Evolutionary conservation across 208 protist species (phyloP).

Genomic region (Crithidia fasciculata): DNA sequence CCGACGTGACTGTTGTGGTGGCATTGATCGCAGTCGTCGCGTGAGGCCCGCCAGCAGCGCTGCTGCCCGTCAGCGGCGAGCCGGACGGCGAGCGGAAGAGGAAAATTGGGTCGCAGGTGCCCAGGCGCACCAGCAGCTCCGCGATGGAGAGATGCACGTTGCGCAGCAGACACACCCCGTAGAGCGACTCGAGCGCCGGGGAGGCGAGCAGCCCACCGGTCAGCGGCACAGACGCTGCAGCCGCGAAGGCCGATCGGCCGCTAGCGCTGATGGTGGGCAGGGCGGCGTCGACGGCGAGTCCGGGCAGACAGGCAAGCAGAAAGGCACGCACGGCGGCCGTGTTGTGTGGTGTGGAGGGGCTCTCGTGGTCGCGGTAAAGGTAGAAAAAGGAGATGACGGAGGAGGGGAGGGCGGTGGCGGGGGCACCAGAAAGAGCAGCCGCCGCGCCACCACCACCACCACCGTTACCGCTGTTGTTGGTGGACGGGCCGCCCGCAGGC

Average conservation of each 20-base stretch:
- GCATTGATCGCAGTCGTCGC: no score
- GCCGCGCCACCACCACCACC: conserved; percentile 1
- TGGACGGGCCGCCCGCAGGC: neutral
- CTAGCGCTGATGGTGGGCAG: conserved; percentile 10
- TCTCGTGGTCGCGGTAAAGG: conserved; percentile 32
- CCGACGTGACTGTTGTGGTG: neutral
- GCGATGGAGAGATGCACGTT: conserved; percentile 64
- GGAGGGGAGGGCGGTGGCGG: conserved; percentile 15
- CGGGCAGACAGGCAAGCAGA: conserved; percentile 31
- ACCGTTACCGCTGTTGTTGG: neutral
- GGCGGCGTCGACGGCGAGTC: conserved; percentile 15
- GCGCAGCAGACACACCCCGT: conserved; percentile 55
- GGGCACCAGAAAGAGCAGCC: neutral
- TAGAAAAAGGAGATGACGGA: conserved; percentile 6
- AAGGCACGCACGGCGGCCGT: conserved; percentile 28
- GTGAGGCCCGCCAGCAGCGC: no score
- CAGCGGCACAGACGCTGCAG: conserved; percentile 6
- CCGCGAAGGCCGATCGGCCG: neutral
- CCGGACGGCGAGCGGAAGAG: conserved; percentile 26
- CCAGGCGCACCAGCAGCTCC: conserved; percentile 63
- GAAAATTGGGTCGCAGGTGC: conserved; percentile 52
- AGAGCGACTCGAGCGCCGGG: conserved; percentile 36
- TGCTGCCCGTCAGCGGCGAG: neutral
- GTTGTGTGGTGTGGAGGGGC: conserved; percentile 32
- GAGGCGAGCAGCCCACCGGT: conserved; percentile 40